Conservation (phyloP, 2,329 filamentous ascomycete species). For the Fusarium concolor region DNA sequence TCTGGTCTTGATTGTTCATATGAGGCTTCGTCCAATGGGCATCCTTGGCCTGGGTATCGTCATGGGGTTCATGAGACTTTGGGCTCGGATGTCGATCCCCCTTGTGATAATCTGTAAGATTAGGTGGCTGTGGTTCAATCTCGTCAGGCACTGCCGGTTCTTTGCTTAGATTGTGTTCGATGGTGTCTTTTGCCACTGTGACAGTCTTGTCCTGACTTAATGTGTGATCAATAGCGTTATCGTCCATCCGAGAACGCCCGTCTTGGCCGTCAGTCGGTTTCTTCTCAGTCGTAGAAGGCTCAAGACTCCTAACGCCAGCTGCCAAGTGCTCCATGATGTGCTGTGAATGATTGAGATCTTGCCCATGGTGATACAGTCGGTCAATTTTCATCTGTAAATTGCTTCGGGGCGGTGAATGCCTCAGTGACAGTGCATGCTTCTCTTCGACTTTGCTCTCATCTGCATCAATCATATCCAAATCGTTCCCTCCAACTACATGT, state of each 20-base stretch:
- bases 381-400: slow-evolving; percentile 46
- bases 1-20: slow-evolving; percentile 22
- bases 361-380: slow-evolving; percentile 49
- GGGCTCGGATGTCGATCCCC: slow-evolving; percentile 33
- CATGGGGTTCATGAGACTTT: slow-evolving; percentile 33
- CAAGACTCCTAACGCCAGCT: slow-evolving; percentile 29
- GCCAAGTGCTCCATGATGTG: slow-evolving; percentile 53
- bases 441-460: slow-evolving; percentile 9
- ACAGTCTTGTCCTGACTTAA: slow-evolving; percentile 28
- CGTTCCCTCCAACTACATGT: not conserved
- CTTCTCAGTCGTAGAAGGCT: not conserved
- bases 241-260: not conserved
- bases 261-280: not conserved
- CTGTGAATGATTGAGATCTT: slow-evolving; percentile 50
- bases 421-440: not conserved
- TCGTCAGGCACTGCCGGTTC: slow-evolving; percentile 19
- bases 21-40: slow-evolving; percentile 21
- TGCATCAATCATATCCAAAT: slow-evolving; percentile 17
- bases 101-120: slow-evolving; percentile 26
- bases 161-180: slow-evolving; percentile 25
- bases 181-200: slow-evolving; percentile 5
- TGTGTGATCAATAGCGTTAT: slow-evolving; percentile 15
- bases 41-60: slow-evolving; percentile 33
- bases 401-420: slow-evolving; percentile 10
- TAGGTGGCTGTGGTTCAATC: slow-evolving; percentile 20